Evolutionary conservation across 371 early-diverging fungal species (phyloP), one percentile per base, ranked within the genome.

Genomic region (Syncephalis fuscata): DNA sequence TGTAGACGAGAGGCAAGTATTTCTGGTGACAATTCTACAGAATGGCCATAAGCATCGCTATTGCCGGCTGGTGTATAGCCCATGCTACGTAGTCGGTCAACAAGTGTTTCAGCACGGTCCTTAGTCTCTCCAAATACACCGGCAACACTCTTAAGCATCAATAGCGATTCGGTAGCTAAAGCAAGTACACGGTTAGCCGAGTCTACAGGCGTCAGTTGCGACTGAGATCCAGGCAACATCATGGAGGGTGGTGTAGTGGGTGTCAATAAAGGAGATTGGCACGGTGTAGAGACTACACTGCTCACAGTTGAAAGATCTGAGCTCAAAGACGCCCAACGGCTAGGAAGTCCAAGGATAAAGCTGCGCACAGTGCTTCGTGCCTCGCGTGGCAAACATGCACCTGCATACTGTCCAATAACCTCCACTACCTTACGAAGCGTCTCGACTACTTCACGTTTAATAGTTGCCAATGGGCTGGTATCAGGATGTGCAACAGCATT

Each of bases 341-440:
- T 63, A 7, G 95, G 95, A 48, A 95, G 64, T 1, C 71, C 68
- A 20, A 94, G 63, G 36, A 94, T 90, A 52, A 92, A 82, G 9
- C 66, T 71, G n/a, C 90, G 78, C 0, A 94, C 92, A 44, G 68
- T 73, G 26, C 71, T 63, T 45, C 88, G 73, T 22, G 92, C 88
- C 45, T 84, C 85, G 41, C 79, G 87, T 1, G 91, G 88, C 46
- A 94, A 65, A 43, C 85, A 82, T 7, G 80, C 65, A 7, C 85
- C 82, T 5, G 95, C 92, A 57, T 94, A 88, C 47, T 79, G 75
- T 25, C 80, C 80, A 37, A 94, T 71, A 15, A 92, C 79, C 21
- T 81, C 85, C 5, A 94, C 86, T 1, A 90, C 93, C 41, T 78
- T 78, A 39, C 88, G 74, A 19, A 94, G 65, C 0, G 91, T 89